Evolutionary conservation across 2,329 filamentous ascomycete genomes (phyloP).

Genomic region (Xylaria multiplex): DNA sequence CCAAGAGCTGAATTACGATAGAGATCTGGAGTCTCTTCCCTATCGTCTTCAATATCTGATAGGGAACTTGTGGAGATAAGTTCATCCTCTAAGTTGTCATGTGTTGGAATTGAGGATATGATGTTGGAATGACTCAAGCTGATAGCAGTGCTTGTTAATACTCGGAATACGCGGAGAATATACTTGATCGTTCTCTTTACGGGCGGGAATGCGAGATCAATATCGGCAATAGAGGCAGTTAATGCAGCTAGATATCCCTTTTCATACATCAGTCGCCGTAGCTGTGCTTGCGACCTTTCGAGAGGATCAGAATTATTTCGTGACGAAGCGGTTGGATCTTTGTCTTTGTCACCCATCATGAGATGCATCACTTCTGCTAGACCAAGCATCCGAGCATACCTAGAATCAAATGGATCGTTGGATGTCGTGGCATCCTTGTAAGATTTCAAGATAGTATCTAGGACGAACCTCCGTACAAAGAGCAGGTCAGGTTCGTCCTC

Average conservation of each 20-base stretch:
- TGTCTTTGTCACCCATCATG: conserved; percentile 85
- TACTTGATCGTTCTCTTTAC: conserved; percentile 96
- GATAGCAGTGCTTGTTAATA: conserved; percentile 87
- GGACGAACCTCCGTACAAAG: conserved; percentile 92
- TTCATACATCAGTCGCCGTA: conserved; percentile 96
- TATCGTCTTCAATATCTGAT: conserved; percentile 85
- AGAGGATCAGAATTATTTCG: conserved; percentile 50
- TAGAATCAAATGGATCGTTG: conserved; percentile 81
- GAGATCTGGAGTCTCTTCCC: conserved; percentile 94
- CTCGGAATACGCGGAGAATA: conserved; percentile 88
- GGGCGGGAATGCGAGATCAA: conserved; percentile 93
- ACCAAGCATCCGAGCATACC: conserved; percentile 87
- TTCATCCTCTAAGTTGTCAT: conserved; percentile 81
- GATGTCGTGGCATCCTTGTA: conserved; percentile 88
- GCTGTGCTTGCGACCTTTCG: conserved; percentile 77
- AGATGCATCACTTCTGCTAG: conserved; percentile 92
- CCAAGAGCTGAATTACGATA: conserved; percentile 96
- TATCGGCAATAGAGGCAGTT: conserved; percentile 91
- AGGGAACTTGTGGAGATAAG: conserved; percentile 88
- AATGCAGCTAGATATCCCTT: conserved; percentile 92
- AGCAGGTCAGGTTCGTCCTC: conserved; percentile 86
- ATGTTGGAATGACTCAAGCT: conserved; percentile 84
- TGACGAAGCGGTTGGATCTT: conserved; percentile 57
- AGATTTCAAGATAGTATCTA: conserved; percentile 90
- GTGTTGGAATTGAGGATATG: conserved; percentile 72